Conservation (phyloP, 1,284 basidiomycete genomes). For the Trichosporon coremiiforme region DNA sequence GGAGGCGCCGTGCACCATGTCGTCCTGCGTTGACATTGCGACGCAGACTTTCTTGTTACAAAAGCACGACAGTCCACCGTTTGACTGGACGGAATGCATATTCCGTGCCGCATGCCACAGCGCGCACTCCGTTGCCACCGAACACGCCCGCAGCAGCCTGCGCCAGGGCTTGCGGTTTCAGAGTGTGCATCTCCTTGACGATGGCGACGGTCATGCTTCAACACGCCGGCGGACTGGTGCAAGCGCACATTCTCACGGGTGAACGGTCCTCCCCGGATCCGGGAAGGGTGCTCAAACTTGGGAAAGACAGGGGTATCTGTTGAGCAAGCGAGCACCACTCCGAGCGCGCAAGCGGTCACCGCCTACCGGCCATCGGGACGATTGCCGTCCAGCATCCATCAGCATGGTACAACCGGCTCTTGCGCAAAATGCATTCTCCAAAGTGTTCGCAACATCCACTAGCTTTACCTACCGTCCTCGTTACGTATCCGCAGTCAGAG, state of each 20-base stretch:
- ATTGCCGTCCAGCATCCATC: background rate
- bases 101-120: too few relatives aligned
- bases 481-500: background rate
- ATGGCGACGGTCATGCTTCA: background rate
- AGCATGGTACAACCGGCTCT: background rate
- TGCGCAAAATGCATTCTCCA: background rate
- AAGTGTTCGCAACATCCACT: background rate
- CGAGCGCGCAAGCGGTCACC: background rate
- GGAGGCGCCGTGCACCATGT: too few relatives aligned
- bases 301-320: background rate
- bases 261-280: background rate
- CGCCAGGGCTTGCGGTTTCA: background rate
- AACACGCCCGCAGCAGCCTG: too few relatives aligned
- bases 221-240: background rate
- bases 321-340: background rate
- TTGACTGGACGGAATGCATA: too few relatives aligned
- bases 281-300: background rate
- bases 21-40: too few relatives aligned
- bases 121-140: too few relatives aligned
- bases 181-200: conserved; percentile 3
- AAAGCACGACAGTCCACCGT: too few relatives aligned
- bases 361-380: background rate
- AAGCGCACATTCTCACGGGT: background rate
- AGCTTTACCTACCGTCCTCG: background rate
- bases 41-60: too few relatives aligned